phyloP scores from a whole-genome alignment of 805 yeast species.

The Candida ipomoeae region DNA sequence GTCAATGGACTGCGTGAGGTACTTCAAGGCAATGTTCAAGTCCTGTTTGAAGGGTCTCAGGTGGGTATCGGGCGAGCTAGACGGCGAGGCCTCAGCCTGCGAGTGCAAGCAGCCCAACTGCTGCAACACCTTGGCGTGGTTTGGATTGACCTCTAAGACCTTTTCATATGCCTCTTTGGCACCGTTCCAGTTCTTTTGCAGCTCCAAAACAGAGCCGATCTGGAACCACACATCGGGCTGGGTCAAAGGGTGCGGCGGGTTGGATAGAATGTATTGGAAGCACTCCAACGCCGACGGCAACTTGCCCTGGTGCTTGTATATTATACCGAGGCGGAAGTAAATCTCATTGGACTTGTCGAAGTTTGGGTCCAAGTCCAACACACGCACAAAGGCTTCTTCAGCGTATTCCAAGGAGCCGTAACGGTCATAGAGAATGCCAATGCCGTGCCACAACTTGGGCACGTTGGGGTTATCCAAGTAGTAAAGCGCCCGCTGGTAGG shows the following conservation, averaged over 20 bases:
- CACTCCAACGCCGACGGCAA: conserved; percentile 86
- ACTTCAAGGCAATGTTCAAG: conserved; percentile 75
- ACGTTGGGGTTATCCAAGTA: conserved; percentile 90
- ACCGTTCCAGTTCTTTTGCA: conserved; percentile 83
- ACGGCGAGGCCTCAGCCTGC: conserved; percentile 41
- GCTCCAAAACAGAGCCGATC: conserved; percentile 93
- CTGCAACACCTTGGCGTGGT: conserved; percentile 93
- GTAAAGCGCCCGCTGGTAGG: conserved; percentile 93
- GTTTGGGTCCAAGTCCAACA: conserved; percentile 90
- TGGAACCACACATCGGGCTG: conserved; percentile 99
- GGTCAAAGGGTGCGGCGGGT: conserved; percentile 93
- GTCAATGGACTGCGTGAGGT: conserved; percentile 82
- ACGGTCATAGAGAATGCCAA: conserved; percentile 92
- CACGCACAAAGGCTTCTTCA: conserved; percentile 96
- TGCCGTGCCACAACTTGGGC: conserved; percentile 98
- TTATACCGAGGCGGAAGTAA: conserved; percentile 92
- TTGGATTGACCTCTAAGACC: conserved; percentile 83
- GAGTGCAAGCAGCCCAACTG: conserved; percentile 94
- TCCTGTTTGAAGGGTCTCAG: conserved; percentile 57
- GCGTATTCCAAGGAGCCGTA: conserved; percentile 96
- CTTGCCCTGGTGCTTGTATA: conserved; percentile 91
- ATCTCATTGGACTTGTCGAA: conserved; percentile 96
- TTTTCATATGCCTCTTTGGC: conserved; percentile 96
- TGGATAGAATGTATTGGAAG: conserved; percentile 82
- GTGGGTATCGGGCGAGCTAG: conserved; percentile 17